phyloP scores from a whole-genome alignment of 306 rosid species.

The Psophocarpus tetragonolobus region DNA sequence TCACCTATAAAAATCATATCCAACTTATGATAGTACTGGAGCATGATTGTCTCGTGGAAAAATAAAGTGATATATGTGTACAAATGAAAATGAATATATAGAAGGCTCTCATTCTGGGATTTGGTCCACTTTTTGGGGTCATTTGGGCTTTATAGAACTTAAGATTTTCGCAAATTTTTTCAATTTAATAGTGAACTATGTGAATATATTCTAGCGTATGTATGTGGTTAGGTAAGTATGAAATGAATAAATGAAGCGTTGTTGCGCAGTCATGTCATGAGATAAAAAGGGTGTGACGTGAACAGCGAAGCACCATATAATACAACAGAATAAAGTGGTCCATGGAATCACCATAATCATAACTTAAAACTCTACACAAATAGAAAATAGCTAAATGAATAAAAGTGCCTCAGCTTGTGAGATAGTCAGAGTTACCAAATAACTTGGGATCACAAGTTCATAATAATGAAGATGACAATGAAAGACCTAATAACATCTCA shows the following conservation, averaged over 20 bases:
- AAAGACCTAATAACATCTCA: neutral
- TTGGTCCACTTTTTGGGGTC: neutral
- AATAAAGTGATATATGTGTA: neutral
- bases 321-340: conserved; percentile 30
- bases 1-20: no score
- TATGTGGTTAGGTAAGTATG: no score
- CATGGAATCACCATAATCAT: neutral
- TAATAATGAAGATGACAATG: neutral
- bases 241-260: neutral
- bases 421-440: conserved; percentile 3
- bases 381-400: neutral
- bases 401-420: neutral
- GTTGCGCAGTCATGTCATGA: neutral
- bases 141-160: neutral
- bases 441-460: conserved; percentile 5
- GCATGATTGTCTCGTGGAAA: no score
- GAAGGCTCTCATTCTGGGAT: neutral
- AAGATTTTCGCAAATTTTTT: neutral
- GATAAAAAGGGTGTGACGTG: conserved; percentile 19
- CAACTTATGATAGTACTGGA: no score
- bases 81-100: no score
- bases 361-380: neutral
- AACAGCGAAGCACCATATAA: conserved; percentile 30
- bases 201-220: neutral
- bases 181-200: neutral